Base-by-base conservation (phyloP, 1,284 basidiomycete species). In the Microbotryomycetes sp. region DNA sequence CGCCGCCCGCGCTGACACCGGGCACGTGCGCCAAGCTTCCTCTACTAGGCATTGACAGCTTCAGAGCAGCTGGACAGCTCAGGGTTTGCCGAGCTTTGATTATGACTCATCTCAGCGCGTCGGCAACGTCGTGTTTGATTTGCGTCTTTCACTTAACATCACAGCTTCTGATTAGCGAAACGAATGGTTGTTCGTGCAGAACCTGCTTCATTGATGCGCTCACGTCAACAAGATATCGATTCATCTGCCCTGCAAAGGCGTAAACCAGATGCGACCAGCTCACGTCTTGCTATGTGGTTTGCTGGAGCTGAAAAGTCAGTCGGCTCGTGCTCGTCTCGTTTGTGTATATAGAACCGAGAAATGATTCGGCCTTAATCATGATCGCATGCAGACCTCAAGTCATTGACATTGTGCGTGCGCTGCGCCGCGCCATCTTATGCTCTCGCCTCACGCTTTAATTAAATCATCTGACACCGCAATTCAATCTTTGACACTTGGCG, bases 1-100 rank as follows among this genome's bases (percentile, higher is more conserved):
- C 69, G 73, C 26, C 71, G 72, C 59, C 66, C 69, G 23, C 67
- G n/a, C 56, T 74, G 46, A 62, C 73, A 30, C 64, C n/a, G 22
- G 71, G 71, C 32, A 64, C 70, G 25, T 55, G 67, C 23, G 53
- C 66, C 60, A 71, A 72, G 73, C 63, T 65, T n/a, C 53, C 62
- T 61, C 56, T 74, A 68, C 69, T 70, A n/a, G n/a, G n/a, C n/a
- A n/a, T n/a, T n/a, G n/a, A n/a, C n/a, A n/a, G n/a, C 36, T 42
- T 12, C 36, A 42, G 36, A 9, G 9, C 36, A 12, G 36, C 19
- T 42, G 12, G 12, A 42, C 36, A 9, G 19, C 9, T 9, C 9
- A 12, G 36, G 36, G 12, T 42, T 42, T 19, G 36, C 19, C 12
- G 36, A 42, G 12, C 36, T 42, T n/a, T n/a, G n/a, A n/a, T n/a